These are phyloP conservation scores for Salicornia ramosissima DNA, from an alignment of 148 eudicot species.

Conservation along the genomic window DNA sequence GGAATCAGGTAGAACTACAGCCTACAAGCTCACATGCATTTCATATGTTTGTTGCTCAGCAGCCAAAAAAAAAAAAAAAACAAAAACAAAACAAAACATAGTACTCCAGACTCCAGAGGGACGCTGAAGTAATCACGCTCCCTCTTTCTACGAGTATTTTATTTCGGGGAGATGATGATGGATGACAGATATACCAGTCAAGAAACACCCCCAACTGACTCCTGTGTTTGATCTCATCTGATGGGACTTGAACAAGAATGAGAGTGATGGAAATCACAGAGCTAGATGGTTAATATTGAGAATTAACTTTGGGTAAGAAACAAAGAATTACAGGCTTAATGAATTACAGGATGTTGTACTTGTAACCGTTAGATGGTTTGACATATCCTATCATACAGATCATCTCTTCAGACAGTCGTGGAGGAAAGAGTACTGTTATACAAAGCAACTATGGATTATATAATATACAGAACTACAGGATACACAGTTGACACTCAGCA, in stretches of 20 bases:
- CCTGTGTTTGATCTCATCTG: background rate
- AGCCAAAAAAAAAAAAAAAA: too few relatives aligned
- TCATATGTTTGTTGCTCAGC: too few relatives aligned
- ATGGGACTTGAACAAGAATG: background rate
- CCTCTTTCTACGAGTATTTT: too few relatives aligned
- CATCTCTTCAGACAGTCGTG: constrained; percentile 8
- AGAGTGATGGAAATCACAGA: background rate
- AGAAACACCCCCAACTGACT: background rate
- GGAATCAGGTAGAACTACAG: too few relatives aligned
- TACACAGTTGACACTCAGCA: background rate
- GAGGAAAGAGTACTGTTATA: constrained; percentile 1
- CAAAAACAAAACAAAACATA: too few relatives aligned
- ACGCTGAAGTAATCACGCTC: too few relatives aligned
- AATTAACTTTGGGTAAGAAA: background rate
- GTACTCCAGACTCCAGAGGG: too few relatives aligned
- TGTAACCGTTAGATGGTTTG: background rate
- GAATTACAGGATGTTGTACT: background rate
- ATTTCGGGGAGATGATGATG: too few relatives aligned
- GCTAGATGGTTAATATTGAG: background rate
- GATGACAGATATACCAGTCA: too few relatives aligned
- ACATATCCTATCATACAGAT: constrained; percentile 8
- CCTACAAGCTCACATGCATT: too few relatives aligned
- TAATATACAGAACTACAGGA: constrained; percentile 22
- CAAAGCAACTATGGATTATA: background rate
- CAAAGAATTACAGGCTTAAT: constrained; percentile 19